These are phyloP conservation scores for Cymbopogon citratus DNA, from an alignment of 176 grass and related monocot genomes.

Conservation along the genomic window DNA sequence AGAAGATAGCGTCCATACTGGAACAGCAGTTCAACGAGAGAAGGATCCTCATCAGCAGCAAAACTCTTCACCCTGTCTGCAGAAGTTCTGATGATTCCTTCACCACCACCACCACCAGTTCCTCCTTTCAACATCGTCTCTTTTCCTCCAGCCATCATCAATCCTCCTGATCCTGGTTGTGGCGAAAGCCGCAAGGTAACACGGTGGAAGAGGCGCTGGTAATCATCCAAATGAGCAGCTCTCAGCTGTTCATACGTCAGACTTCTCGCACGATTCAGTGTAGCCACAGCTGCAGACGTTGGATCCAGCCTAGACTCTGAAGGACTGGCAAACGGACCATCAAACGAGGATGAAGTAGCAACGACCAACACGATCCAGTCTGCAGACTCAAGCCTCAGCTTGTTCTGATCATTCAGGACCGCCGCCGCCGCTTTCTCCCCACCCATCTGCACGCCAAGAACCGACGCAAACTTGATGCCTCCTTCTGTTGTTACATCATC, in stretches of 20 bases:
- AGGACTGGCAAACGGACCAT: conserved; percentile 55
- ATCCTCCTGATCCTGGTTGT: background rate
- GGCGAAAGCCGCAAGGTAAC: conserved; percentile 51
- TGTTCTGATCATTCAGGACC: conserved; percentile 36
- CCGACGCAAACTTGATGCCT: conserved; percentile 65
- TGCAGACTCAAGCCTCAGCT: conserved; percentile 57
- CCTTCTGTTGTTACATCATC: background rate
- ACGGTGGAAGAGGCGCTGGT: conserved; percentile 63
- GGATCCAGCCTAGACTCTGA: conserved; percentile 59
- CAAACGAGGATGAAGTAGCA: conserved; percentile 59
- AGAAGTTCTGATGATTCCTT: conserved; percentile 27
- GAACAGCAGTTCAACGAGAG: conserved; percentile 72
- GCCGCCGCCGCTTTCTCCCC: conserved; percentile 13
- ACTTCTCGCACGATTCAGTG: conserved; percentile 40
- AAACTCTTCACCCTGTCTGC: conserved; percentile 63
- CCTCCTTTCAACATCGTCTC: background rate
- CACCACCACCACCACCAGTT: background rate
- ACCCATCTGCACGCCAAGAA: conserved; percentile 43
- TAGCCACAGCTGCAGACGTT: conserved; percentile 28
- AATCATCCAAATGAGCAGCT: conserved; percentile 74
- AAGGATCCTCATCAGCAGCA: conserved; percentile 62
- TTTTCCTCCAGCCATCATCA: background rate
- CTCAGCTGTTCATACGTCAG: conserved; percentile 47
- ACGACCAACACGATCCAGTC: conserved; percentile 64
- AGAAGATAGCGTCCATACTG: conserved; percentile 80